Percentiles rank a stretch among this genome's conserved stretches.
These are phyloP conservation scores for Colletotrichum tropicicola DNA, from an alignment of 2,329 filamentous ascomycete genomes.

Conservation along the genomic window DNA sequence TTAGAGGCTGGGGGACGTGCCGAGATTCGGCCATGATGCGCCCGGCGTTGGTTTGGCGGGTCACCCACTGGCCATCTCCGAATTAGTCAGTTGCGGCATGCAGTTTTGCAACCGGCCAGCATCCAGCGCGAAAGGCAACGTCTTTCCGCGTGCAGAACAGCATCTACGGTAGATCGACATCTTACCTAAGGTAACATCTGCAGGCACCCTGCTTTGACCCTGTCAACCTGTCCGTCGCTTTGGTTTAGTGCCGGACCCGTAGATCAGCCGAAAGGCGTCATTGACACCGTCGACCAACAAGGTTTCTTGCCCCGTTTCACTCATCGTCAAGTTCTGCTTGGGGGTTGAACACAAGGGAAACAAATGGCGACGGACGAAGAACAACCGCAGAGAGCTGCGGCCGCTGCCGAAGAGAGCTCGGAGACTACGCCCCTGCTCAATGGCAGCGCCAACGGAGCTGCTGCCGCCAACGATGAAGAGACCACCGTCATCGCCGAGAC, in stretches of 20 bases:
- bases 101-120: neutral
- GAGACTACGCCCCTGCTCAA: constrained; percentile 30
- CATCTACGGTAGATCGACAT: neutral
- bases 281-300: neutral
- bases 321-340: neutral
- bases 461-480: constrained; percentile 48
- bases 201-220: too few species aligned
- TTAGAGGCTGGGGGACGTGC: constrained; percentile 1
- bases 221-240: neutral
- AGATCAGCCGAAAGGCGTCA: constrained; percentile 19
- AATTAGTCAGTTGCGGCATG: neutral
- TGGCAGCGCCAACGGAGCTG: constrained; percentile 1
- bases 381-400: constrained; percentile 3
- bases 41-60: neutral
- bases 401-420: constrained; percentile 3
- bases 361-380: constrained; percentile 23
- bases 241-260: constrained; percentile 2
- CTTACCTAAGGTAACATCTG: neutral
- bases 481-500: constrained; percentile 57
- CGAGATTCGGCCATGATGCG: constrained; percentile 13
- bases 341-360: neutral
- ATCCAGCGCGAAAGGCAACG: neutral
- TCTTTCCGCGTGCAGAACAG: too few species aligned
- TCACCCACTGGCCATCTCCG: neutral
- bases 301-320: neutral